Conservation (phyloP, 805 yeast species). For the Saccharomycopsis fibuligera region DNA sequence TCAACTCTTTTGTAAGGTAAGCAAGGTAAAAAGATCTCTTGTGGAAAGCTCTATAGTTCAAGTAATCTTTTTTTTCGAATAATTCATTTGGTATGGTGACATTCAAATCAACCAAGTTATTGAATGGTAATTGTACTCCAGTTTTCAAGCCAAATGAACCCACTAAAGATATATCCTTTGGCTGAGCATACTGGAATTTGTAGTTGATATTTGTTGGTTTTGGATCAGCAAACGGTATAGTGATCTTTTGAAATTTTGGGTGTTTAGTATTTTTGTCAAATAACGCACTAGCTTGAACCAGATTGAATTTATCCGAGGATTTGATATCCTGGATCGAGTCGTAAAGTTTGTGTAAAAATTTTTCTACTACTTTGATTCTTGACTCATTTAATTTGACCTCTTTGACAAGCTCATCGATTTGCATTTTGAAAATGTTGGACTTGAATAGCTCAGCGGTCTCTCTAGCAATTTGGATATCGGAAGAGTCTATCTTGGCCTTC, state of each 20-base stretch:
- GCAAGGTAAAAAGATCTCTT: constrained; percentile 87
- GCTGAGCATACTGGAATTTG: constrained; percentile 61
- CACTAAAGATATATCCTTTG: constrained; percentile 68
- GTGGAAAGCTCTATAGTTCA: constrained; percentile 84
- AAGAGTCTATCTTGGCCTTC: constrained; percentile 31
- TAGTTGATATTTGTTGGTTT: constrained; percentile 67
- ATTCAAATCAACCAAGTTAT: constrained; percentile 69
- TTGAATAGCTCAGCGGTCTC: constrained; percentile 93
- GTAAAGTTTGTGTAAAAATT: constrained; percentile 66
- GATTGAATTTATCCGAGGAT: constrained; percentile 40
- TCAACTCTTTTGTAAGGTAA: constrained; percentile 61
- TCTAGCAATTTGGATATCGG: constrained; percentile 84
- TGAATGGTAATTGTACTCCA: constrained; percentile 55
- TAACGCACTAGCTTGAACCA: constrained; percentile 53
- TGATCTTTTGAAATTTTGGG: constrained; percentile 37
- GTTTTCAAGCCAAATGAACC: constrained; percentile 90
- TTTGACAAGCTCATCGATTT: constrained; percentile 82
- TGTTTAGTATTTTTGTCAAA: constrained; percentile 30
- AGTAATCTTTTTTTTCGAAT: constrained; percentile 81
- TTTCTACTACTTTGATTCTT: constrained; percentile 58
- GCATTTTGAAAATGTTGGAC: constrained; percentile 90
- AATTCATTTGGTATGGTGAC: constrained; percentile 72
- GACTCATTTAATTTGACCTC: constrained; percentile 73
- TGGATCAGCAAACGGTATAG: constrained; percentile 87
- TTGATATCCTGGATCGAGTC: constrained; percentile 63